Conservation (phyloP, 2,329 filamentous ascomycete species). For the Pyrenochaeta sp. region DNA sequence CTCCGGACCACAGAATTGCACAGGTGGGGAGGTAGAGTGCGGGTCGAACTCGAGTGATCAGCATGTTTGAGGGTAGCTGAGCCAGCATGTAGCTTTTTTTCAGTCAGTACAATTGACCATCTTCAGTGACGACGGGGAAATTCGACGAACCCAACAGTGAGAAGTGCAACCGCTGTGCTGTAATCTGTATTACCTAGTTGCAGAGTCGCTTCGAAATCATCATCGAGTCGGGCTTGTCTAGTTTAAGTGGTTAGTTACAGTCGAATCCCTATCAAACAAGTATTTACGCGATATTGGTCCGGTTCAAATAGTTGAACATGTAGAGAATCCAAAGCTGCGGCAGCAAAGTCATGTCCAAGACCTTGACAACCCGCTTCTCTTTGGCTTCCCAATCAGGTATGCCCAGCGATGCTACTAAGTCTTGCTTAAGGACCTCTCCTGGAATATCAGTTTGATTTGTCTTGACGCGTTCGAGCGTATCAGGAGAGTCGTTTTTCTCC, state of each 20-base stretch:
- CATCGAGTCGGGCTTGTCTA: conserved; percentile 21
- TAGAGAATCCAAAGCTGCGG: conserved; percentile 23
- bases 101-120: no score
- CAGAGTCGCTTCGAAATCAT: conserved; percentile 21
- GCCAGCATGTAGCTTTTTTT: conserved; percentile 8
- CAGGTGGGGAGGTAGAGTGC: conserved; percentile 57
- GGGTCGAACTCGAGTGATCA: conserved; percentile 60
- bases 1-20: conserved; percentile 14
- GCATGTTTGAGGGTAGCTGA: conserved; percentile 17
- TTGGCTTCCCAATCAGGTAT: conserved; percentile 18
- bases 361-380: conserved; percentile 12
- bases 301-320: conserved; percentile 19
- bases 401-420: conserved; percentile 10
- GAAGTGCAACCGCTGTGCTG: conserved; percentile 18
- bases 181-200: conserved; percentile 22
- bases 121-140: no score
- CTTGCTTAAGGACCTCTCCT: conserved; percentile 1
- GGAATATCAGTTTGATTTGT: conserved; percentile 1
- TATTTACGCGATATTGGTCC: conserved; percentile 20
- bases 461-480: conserved; percentile 2
- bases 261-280: no score
- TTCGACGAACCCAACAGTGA: conserved; percentile 12
- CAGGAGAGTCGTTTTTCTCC: conserved; percentile 3
- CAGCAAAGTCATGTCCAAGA: conserved; percentile 15
- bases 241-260: background rate